Evolutionary conservation across 805 yeast species (phyloP), one percentile per base, ranked within the genome.

Genomic region (Wickerhamomyces strasburgensis): DNA sequence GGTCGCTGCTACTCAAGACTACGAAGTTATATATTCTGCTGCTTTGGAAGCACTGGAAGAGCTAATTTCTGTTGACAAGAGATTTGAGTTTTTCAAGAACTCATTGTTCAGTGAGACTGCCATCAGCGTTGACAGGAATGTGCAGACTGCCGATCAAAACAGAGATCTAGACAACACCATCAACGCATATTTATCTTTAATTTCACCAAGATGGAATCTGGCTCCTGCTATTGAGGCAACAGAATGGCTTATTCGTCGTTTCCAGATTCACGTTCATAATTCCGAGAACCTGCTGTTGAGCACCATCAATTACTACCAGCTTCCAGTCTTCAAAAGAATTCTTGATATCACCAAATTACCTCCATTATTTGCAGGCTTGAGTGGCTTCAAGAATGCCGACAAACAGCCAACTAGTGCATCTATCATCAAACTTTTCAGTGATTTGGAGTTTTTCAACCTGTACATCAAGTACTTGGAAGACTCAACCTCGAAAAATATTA

Each of bases 211-310:
- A 58, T 78, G 90, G 73, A 73, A 78, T 45, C 62, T 88, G 36
- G 72, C 78, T 16, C 85, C 94, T 17, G 73, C 96, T 3, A 53
- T 86, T 34, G 80, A 80, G 49, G 90, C 96, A 5, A 68, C 87
- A 10, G 98, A 93, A 65, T 93, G 98, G 98, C 75, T 89, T 17
- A 81, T 93, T 14, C 81, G 98, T 64, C 74, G 98, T 50, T 93
- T 80, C 65, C 80, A 87, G 54, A 77, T 87, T 47, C 89, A 93
- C 56, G 68, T 84, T 33, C 80, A 83, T 52, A 87, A 84, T 52
- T 65, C 88, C 0, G 98, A 90, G 58, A 57, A 68, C 37, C 55
- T 93, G 23, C 55, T 93, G 31, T 60, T 90, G 39, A 70, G 89
- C 3, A 72, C 84, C 2, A 67, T 93, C 48, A 94, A 96, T n/a